Base-by-base conservation (phyloP, 2,329 filamentous ascomycete species). In the Aureobasidium sp. region DNA sequence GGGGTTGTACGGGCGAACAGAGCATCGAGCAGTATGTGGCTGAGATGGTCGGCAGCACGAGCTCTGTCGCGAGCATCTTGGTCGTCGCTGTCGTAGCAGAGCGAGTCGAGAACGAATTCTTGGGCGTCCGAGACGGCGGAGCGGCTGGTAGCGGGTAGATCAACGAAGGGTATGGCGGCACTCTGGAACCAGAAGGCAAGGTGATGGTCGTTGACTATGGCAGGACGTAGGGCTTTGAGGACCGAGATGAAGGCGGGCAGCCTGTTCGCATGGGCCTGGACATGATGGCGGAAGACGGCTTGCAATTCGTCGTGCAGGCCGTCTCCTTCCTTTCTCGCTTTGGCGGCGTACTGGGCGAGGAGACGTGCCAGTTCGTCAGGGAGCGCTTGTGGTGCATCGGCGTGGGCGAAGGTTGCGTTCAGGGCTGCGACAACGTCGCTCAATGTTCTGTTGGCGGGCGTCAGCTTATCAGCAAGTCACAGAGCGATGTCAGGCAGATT, bases 121-220 rank as follows among this genome's bases (percentile, higher is more conserved):
- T 85, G 79, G 1, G 84, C 83, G 71, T 90, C 87, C 37, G 82
- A 78, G 44, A 88, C 80, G 61, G 88, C 78, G 6, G 79, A 80
- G 68, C 85, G 86, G 69, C 88, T 86, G 59, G 84, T 80, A 15
- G 80, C 82, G 11, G 87, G 74, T 53, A 82, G 77, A 64, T 84
- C 76, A 64, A 85, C 71, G 15, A 84, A 79, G 0, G 85, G 83
- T 49, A 79, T 78, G 22, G 86, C 73, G 15, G 87, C 77, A 65
- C 82, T 76, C 49, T 88, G 83, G 82, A 89, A 91, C 90, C 90
- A 94, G 63, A 86, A 81, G 61, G 86, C 75, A 61, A 90, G 74
- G 61, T 86, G 82, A 37, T 82, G 79, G 2, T 86, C 81, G 12
- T 84, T 84, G 62, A 80, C 81, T 60, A 94, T 80, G 12, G 82